Base-by-base conservation (phyloP, 495 filamentous ascomycete species). In the Parathielavia hyrcaniae region DNA sequence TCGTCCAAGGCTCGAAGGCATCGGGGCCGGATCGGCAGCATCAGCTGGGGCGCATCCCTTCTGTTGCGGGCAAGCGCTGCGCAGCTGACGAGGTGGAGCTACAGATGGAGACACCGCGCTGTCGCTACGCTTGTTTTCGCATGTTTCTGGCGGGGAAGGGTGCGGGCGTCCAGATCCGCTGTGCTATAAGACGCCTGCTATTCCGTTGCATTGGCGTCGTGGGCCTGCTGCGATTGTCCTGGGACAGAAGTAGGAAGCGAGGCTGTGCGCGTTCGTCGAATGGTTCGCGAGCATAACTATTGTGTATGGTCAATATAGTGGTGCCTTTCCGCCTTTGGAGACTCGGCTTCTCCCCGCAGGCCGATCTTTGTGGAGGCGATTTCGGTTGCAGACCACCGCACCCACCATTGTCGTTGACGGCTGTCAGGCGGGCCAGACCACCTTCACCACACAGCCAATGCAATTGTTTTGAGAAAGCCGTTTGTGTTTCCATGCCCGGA, bases 201-300 rank as follows among this genome's bases (percentile, higher is more conserved):
- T 58, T 51, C 46, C 60, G 56, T 53, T 40, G 20, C 22, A 23
- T 43, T 41, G 57, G 60, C 64, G 66, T 65, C 6, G 68, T 64
- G 63, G 64, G 68, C 61, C 68, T 69, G 64, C 56, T 67, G 56
- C 46, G 65, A 69, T 69, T 60, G 20, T 53, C 41, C 36, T 45
- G 61, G 52, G 53, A 60, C 66, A 60, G 65, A 67, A 52, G 45
- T 36, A 55, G 7, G 11, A 55, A 53, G 36, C 45, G 50, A 36
- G 23, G n/a, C 13, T 62, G n/a, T 59, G 59, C 59, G 59, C 62
- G 59, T 66, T 63, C 57, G 61, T 60, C 50, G 56, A 55, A 55
- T 53, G 55, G 58, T 59, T 67, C 58, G 55, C 55, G 47, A 36
- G 43, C 26, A 30, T 30, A 30, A 3, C 26, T n/a, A n/a, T n/a